Evolutionary conservation across 192 early-diverging fungal genomes (phyloP).

Genomic region (Coemansia asiatica): DNA sequence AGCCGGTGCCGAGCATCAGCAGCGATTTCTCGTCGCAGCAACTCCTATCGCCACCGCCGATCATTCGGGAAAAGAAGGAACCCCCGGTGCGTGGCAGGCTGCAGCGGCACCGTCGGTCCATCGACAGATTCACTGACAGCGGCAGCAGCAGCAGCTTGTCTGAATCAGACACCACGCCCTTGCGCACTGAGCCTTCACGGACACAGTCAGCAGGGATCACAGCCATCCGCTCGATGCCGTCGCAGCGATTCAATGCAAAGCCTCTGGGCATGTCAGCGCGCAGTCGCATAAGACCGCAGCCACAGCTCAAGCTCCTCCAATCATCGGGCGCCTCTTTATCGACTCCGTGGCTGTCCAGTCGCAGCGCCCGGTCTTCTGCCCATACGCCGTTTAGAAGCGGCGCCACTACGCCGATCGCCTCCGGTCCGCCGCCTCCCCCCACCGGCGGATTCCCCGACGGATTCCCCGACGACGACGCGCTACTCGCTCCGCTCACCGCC

Average conservation of each 20-base stretch:
- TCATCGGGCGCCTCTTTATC: not conserved
- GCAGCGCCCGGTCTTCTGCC: not conserved
- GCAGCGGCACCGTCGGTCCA: constrained; percentile 9
- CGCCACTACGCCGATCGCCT: not conserved
- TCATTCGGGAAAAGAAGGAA: not conserved
- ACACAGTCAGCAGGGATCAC: not conserved
- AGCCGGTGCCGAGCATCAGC: too few species aligned
- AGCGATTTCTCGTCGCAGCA: constrained; percentile 47
- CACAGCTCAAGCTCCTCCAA: not conserved
- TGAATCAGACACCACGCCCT: not conserved
- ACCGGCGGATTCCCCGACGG: too few species aligned
- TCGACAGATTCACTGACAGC: constrained; percentile 17
- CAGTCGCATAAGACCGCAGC: not conserved
- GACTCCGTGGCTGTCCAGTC: not conserved
- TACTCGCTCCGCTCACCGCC: constrained; percentile 3
- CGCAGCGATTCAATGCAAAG: not conserved
- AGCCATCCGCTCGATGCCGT: not conserved
- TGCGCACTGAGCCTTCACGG: not conserved
- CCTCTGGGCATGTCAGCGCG: not conserved
- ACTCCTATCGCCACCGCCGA: constrained; percentile 22
- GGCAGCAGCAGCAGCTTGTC: not conserved
- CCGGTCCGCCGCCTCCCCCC: too few species aligned
- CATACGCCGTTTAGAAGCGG: too few species aligned
- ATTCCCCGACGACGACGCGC: constrained; percentile 24
- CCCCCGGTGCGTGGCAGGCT: too few species aligned